Evolutionary conservation across 805 yeast genomes (phyloP).

Genomic region (Myxozyma monticola): DNA sequence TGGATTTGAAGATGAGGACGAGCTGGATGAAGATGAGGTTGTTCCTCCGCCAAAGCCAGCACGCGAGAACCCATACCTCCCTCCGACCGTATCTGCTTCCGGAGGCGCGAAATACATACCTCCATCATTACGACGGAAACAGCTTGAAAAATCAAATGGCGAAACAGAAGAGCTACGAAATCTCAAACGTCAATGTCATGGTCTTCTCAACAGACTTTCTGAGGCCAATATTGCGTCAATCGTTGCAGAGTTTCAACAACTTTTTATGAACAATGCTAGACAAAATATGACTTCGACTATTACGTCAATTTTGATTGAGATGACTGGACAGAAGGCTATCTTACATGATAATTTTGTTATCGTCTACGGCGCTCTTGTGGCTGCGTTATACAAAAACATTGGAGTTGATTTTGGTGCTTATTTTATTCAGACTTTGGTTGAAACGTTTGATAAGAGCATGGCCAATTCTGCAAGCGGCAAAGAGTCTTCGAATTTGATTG

Average conservation of each 20-base stretch:
- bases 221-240: constrained; percentile 78
- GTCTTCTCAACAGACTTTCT: constrained; percentile 83
- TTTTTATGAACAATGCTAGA: constrained; percentile 69
- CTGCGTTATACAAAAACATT: constrained; percentile 70
- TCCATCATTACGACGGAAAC: constrained; percentile 72
- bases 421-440: constrained; percentile 78
- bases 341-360: constrained; percentile 76
- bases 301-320: constrained; percentile 61
- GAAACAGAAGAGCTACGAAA: constrained; percentile 50
- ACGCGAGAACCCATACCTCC: constrained; percentile 75
- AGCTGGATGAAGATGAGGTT: constrained; percentile 29
- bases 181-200: constrained; percentile 67
- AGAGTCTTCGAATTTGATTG: constrained; percentile 65
- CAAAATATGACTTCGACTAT: constrained; percentile 74
- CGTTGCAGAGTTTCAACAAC: constrained; percentile 62
- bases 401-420: constrained; percentile 91
- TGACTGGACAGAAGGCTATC: constrained; percentile 62
- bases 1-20: constrained; percentile 29
- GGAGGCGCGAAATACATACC: constrained; percentile 75
- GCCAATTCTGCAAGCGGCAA: constrained; percentile 38
- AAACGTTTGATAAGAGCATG: constrained; percentile 54
- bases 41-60: not conserved
- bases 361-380: constrained; percentile 73
- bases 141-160: constrained; percentile 41
- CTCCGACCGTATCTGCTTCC: constrained; percentile 48